Evolutionary conservation across 306 rosid species (phyloP).

Genomic region (Lathyrus tuberosus): DNA sequence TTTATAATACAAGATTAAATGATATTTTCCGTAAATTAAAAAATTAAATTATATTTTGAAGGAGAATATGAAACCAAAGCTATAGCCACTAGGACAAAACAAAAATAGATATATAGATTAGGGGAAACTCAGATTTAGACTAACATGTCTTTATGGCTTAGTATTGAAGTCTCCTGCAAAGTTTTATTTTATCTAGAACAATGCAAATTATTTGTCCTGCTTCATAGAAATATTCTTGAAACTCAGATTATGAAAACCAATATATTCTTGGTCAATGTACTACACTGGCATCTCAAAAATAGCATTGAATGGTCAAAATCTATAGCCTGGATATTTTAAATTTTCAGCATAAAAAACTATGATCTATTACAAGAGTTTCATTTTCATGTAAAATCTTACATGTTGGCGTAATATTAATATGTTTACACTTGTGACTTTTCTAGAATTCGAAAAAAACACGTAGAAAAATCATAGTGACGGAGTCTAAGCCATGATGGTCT

Average conservation of each 20-base stretch:
- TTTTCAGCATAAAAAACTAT: conserved; percentile 38
- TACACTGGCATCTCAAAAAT: conserved; percentile 37
- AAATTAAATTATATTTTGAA: no score
- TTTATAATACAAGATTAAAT: neutral
- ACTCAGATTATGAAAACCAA: conserved; percentile 15
- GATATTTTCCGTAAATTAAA: no score
- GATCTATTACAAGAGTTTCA: conserved; percentile 11
- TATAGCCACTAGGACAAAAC: conserved; percentile 12
- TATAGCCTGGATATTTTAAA: conserved; percentile 48
- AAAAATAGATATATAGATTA: neutral
- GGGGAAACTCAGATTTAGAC: conserved; percentile 11
- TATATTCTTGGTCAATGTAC: conserved; percentile 45
- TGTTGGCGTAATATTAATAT: neutral
- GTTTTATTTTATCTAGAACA: neutral
- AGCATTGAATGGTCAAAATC: conserved; percentile 60
- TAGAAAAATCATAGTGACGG: neutral
- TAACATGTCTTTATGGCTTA: conserved; percentile 7
- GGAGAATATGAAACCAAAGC: neutral
- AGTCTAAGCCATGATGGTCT: no score
- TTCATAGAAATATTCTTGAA: neutral
- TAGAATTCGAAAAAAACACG: neutral
- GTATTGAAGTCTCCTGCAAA: conserved; percentile 31
- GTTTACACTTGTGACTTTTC: conserved; percentile 4
- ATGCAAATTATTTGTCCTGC: conserved; percentile 12
- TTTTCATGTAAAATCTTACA: conserved; percentile 27